Conservation (phyloP, 1,284 basidiomycete species). For the Stygiomarasmius scandens region DNA sequence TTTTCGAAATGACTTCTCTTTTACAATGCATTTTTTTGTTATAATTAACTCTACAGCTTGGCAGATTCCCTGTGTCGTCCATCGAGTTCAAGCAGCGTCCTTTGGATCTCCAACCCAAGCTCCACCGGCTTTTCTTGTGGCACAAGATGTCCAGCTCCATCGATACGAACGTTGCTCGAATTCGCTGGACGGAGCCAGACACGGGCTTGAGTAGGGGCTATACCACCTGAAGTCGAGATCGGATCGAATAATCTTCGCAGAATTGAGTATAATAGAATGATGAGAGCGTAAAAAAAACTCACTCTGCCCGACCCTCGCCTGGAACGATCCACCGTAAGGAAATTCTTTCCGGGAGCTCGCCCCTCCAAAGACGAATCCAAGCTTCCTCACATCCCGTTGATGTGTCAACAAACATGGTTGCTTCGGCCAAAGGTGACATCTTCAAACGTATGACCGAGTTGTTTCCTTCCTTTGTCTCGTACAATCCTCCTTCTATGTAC, state of each 20-base stretch:
- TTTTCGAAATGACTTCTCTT: too few species aligned
- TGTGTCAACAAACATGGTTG: slow-evolving; percentile 52
- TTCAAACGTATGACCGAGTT: slow-evolving; percentile 53
- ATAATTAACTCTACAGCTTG: neutral
- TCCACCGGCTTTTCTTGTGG: slow-evolving; percentile 47
- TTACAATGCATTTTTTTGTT: too few species aligned
- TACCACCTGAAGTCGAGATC: neutral
- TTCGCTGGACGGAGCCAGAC: slow-evolving; percentile 67
- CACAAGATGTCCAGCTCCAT: slow-evolving; percentile 60
- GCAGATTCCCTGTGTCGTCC: neutral
- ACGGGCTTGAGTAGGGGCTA: slow-evolving; percentile 36
- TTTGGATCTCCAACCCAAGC: slow-evolving; percentile 33
- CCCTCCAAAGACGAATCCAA: slow-evolving; percentile 45
- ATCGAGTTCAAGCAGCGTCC: neutral
- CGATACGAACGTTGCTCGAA: slow-evolving; percentile 58
- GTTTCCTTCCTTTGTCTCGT: slow-evolving; percentile 26
- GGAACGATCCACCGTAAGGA: slow-evolving; percentile 62
- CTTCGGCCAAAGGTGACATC: slow-evolving; percentile 64
- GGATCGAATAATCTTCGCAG: neutral
- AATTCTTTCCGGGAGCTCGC: slow-evolving; percentile 49
- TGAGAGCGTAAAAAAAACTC: slow-evolving; percentile 4
- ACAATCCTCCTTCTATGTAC: slow-evolving; percentile 72
- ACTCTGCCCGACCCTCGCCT: slow-evolving; percentile 42
- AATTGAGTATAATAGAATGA: neutral
- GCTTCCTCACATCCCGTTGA: slow-evolving; percentile 41